A percentile compares a stretch with the other conserved stretches of the same genome.
These are phyloP conservation scores for Dictyophora rubrovolvata DNA, from an alignment of 768 basidiomycete genomes.

Conservation along the genomic window DNA sequence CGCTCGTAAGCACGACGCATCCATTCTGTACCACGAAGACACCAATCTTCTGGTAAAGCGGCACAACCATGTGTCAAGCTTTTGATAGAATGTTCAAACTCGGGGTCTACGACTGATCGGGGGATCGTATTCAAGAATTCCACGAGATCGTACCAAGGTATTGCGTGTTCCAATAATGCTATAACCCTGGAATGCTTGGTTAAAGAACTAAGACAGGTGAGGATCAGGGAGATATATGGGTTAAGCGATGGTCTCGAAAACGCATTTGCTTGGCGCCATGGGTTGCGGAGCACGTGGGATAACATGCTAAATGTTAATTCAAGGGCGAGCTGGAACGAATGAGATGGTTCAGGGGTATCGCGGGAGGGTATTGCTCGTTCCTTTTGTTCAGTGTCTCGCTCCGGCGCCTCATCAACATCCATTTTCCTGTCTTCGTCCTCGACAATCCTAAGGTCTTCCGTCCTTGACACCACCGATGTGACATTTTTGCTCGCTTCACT, in stretches of 20 bases:
- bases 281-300: constrained; percentile 54
- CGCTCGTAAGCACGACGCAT: constrained; percentile 83
- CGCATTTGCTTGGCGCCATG: constrained; percentile 48
- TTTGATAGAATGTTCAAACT: constrained; percentile 40
- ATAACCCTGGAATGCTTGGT: constrained; percentile 54
- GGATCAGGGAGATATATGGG: constrained; percentile 75
- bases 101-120: constrained; percentile 31
- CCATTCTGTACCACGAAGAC: constrained; percentile 94
- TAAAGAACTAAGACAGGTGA: constrained; percentile 82
- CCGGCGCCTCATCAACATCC: constrained; percentile 51
- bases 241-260: constrained; percentile 54
- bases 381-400: constrained; percentile 16
- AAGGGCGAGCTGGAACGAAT: constrained; percentile 62
- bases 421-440: constrained; percentile 41
- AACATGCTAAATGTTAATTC: constrained; percentile 75
- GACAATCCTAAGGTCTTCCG: constrained; percentile 7
- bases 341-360: constrained; percentile 38
- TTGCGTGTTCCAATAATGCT: constrained; percentile 54
- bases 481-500: background rate
- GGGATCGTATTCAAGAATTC: constrained; percentile 54
- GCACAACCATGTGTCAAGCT: constrained; percentile 62
- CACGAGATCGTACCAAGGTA: constrained; percentile 80
- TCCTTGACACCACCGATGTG: constrained; percentile 5
- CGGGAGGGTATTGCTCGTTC: constrained; percentile 10
- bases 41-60: constrained; percentile 90